Evolutionary conservation across 768 basidiomycete species (phyloP), one percentile per base, ranked within the genome.

Genomic region (Tricholoma furcatifolium): DNA sequence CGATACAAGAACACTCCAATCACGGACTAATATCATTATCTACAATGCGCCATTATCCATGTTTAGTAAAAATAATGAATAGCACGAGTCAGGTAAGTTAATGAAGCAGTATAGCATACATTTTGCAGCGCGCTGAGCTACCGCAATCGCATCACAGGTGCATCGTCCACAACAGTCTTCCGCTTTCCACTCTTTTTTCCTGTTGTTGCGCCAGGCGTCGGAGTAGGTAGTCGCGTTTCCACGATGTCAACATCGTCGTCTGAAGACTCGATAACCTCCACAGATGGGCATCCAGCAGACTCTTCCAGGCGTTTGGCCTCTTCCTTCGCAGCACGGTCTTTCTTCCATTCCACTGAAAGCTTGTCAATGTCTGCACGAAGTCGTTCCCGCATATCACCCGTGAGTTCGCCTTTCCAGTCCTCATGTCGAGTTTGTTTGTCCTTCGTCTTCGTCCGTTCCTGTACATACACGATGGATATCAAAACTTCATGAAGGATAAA

Each of bases 301-400:
- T 62, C 67, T 51, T 69, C 68, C 51, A 64, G 69, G 61, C 74
- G 70, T 63, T 73, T 68, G 21, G 65, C 68, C 51, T 71, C 66
- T 52, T 70, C 69, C 56, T 70, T 74, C 23, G 65, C 65, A 12
- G 65, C 74, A 36, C 77, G 77, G 34, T 70, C 68, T 44, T 69
- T 68, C 62, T 75, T 78, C 80, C 84, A 87, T 15, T 76, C 71
- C 20, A 64, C 59, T n/a, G 87, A 85, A 23, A 88, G 70, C 3
- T 61, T 48, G 7, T 59, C 48, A 24, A 87, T 82, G 7, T 71
- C 70, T 2, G 56, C 57, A 24, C 58, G 54, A 21, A 88, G 69
- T 7, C 71, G 51, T 39, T 79, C 74, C 12, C 87, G 80, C 59
- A 77, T 75, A 14, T 59, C 65, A 6, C 65, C 69, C 39, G 84